phyloP scores from a whole-genome alignment of 2,329 filamentous ascomycete species.

The Stagonosporopsis rhizophila region DNA sequence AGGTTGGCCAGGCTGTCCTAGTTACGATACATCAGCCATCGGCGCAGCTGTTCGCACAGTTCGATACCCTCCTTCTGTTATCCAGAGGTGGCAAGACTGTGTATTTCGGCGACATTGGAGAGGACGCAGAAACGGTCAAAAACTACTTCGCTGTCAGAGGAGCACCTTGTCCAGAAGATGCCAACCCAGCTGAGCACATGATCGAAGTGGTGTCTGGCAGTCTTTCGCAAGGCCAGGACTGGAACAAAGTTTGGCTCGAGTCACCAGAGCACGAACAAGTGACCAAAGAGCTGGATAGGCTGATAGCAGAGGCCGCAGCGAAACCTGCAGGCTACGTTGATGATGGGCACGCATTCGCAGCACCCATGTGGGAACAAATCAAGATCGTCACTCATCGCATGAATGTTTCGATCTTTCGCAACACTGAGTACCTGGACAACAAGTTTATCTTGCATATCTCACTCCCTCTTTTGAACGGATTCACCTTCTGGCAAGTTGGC shows the following conservation, averaged over 20 bases:
- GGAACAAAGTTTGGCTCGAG: not conserved
- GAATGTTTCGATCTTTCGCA: not conserved
- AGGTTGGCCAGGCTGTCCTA: not conserved
- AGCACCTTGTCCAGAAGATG: not conserved
- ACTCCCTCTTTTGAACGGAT: not conserved
- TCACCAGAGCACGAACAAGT: not conserved
- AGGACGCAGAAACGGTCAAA: not conserved
- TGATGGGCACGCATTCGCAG: not conserved
- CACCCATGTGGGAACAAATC: not conserved
- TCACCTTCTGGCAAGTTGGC: not conserved
- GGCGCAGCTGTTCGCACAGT: not conserved
- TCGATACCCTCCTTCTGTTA: not conserved
- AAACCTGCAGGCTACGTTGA: not conserved
- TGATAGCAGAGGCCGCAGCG: not conserved
- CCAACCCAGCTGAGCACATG: not conserved
- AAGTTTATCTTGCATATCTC: not conserved
- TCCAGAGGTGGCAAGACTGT: not conserved
- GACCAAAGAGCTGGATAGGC: not conserved
- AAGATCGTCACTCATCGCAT: not conserved
- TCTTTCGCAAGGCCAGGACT: not conserved
- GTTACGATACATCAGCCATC: not conserved
- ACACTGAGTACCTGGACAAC: not conserved
- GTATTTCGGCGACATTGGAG: not conserved
- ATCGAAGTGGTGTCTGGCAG: not conserved
- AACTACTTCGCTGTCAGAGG: not conserved